A percentile compares a stretch with the other conserved stretches of the same genome.
phyloP scores from a whole-genome alignment of 1,284 basidiomycete genomes.

The Rhodotorula sp. region DNA sequence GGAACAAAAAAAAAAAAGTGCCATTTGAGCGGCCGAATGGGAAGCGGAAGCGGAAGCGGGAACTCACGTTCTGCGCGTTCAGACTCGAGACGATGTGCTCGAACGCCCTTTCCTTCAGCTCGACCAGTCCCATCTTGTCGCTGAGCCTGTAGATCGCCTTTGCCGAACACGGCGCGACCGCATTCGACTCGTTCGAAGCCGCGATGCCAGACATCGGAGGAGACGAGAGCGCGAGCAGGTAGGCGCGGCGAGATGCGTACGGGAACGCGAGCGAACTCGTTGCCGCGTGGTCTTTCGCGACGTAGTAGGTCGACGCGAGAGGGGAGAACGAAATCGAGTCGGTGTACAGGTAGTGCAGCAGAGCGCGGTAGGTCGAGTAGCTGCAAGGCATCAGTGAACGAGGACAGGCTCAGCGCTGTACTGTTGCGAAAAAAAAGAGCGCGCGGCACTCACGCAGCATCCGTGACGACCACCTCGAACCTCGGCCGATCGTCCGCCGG shows the following conservation, averaged over 20 bases:
- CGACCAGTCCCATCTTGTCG: slow-evolving; percentile 44
- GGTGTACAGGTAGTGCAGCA: slow-evolving; percentile 51
- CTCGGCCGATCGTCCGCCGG: slow-evolving; percentile 9
- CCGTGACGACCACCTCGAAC: slow-evolving; percentile 37
- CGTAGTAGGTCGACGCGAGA: slow-evolving; percentile 43
- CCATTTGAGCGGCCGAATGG: no score
- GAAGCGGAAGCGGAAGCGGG: background rate
- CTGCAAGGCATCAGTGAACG: background rate
- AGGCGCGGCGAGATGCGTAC: slow-evolving; percentile 27
- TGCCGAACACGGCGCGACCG: slow-evolving; percentile 23
- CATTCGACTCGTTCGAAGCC: background rate
- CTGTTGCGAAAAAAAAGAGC: no score
- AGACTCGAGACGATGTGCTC: slow-evolving; percentile 41
- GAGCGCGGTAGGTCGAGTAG: slow-evolving; percentile 49
- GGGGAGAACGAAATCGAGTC: slow-evolving; percentile 47
- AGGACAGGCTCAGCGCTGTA: background rate
- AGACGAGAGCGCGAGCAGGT: slow-evolving; percentile 21
- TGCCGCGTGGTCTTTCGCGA: slow-evolving; percentile 38
- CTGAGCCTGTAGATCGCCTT: slow-evolving; percentile 46
- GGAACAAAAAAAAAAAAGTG: no score
- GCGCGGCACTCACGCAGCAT: slow-evolving; percentile 27
- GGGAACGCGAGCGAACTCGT: slow-evolving; percentile 20
- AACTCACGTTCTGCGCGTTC: slow-evolving; percentile 40
- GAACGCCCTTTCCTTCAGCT: slow-evolving; percentile 44
- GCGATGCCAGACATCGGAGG: background rate